Percentiles rank a stretch among this genome's conserved stretches.
These are phyloP conservation scores for Metroxylon sagu DNA, from an alignment of 176 grass and related monocot species.

Conservation along the genomic window DNA sequence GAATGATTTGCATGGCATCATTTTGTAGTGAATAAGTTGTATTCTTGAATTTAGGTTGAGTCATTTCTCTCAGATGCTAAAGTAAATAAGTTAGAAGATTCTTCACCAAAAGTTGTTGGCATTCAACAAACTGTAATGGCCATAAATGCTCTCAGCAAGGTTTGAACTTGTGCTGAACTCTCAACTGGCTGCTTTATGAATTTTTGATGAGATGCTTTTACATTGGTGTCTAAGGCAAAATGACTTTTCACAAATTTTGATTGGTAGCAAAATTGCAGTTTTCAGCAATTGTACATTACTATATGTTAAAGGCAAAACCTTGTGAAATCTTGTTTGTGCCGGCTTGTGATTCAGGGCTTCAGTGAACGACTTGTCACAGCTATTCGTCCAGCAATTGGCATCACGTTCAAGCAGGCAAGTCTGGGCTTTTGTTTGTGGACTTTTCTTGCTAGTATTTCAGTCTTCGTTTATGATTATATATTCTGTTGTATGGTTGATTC, in stretches of 20 bases:
- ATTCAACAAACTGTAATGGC: slow-evolving; percentile 87
- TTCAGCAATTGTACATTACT: too few relatives aligned
- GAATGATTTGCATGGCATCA: slow-evolving; percentile 2
- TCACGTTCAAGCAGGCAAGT: slow-evolving; percentile 85
- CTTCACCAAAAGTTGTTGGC: slow-evolving; percentile 33
- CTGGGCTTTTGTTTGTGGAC: neutral
- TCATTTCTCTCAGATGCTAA: slow-evolving; percentile 62
- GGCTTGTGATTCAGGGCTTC: slow-evolving; percentile 56
- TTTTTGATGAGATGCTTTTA: too few relatives aligned
- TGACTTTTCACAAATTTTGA: too few relatives aligned
- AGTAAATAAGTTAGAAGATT: slow-evolving; percentile 54
- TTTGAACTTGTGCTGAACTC: slow-evolving; percentile 5
- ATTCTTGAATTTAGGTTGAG: slow-evolving; percentile 44
- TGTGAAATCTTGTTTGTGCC: neutral
- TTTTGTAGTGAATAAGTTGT: slow-evolving; percentile 11
- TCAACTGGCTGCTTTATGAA: too few relatives aligned
- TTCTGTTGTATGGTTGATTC: too few relatives aligned
- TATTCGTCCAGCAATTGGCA: slow-evolving; percentile 71
- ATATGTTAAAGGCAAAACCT: too few relatives aligned
- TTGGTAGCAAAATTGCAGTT: too few relatives aligned
- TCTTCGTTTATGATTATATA: too few relatives aligned
- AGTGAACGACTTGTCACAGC: slow-evolving; percentile 72
- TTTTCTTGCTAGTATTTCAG: too few relatives aligned
- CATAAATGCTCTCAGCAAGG: slow-evolving; percentile 92
- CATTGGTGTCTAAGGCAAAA: too few relatives aligned